phyloP scores from a whole-genome alignment of 176 grass and related monocot genomes.

The Phragmites australis region DNA sequence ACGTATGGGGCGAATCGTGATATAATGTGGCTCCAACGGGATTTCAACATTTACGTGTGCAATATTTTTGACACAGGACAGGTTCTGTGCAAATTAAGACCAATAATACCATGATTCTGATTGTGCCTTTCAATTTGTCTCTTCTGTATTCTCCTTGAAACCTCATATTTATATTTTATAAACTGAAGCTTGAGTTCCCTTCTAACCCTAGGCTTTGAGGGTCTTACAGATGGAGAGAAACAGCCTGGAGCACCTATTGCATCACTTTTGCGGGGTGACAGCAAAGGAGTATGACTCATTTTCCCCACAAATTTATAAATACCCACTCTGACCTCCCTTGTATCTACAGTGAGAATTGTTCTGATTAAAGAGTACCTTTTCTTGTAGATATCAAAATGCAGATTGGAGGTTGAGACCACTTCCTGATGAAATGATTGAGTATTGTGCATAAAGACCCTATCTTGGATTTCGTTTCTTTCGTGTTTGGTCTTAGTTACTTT shows the following conservation, averaged over 20 bases:
- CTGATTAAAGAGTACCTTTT: conserved; percentile 33
- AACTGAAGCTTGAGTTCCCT: conserved; percentile 19
- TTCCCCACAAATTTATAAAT: conserved; percentile 5
- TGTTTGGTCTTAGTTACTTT: conserved; percentile 22
- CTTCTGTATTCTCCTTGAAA: conserved; percentile 26
- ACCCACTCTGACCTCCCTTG: conserved; percentile 5
- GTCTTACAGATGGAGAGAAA: conserved; percentile 93
- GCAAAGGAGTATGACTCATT: conserved; percentile 70
- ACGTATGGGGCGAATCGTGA: conserved; percentile 98
- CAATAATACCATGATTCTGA: conserved; percentile 20
- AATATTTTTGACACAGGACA: conserved; percentile 98
- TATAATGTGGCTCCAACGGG: conserved; percentile 88
- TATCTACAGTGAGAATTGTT: conserved; percentile 36
- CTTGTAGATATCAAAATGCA: conserved; percentile 92
- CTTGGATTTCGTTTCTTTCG: conserved; percentile 24
- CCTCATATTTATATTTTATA: conserved; percentile 28
- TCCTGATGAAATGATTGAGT: conserved; percentile 95
- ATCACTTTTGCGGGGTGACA: conserved; percentile 78
- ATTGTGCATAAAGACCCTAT: conserved; percentile 39
- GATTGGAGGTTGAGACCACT: conserved; percentile 93
- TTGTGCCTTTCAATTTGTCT: conserved; percentile 3
- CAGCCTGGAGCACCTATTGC: conserved; percentile 82
- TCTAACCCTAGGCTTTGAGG: conserved; percentile 72
- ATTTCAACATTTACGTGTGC: conserved; percentile 89
- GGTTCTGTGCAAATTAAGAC: conserved; percentile 51